Base-by-base conservation (phyloP, 2,329 filamentous ascomycete genomes). In the Botryotinia convoluta region DNA sequence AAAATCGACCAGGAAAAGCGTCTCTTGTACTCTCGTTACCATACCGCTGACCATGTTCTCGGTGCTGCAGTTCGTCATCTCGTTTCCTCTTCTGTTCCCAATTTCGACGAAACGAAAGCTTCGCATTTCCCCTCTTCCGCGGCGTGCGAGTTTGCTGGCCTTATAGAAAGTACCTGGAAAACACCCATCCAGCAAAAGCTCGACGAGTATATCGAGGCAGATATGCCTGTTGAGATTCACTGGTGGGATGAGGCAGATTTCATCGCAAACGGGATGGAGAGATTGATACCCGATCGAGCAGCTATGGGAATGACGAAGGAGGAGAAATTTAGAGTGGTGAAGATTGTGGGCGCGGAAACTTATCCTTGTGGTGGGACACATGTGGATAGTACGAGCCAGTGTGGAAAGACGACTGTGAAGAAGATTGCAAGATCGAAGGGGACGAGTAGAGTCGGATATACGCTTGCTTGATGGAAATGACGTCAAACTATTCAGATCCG, bases 361-460 rank as follows among this genome's bases (percentile, higher is more conserved):
- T 93, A 94, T 83, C 91, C 92, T 1, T 94, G 92, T 80, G 92
- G 92, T 12, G 92, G 92, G 0, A 94, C 92, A 39, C 92, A 94
- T 83, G 91, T 93, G 5, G 83, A 86, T 44, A 86, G 83, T 29
- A 91, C 90, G 32, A 84, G 86, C 73, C 77, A 86, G 74, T 89
- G 87, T 77, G 89, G 90, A 0, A 86, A 86, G 79, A 88, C 89
- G 8, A 87, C 83, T 4, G 89, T 93, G 6, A 90, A 86, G 83
- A 92, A 91, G 83, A 91, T 94, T 72, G 86, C 86, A 75, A 85
- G 90, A 81, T 85, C 84, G 71, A 92, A 91, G 81, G 91, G 91
- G 4, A 85, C 83, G 16, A 91, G 87, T 71, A 86, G 88, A 77
- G 87, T 93, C 3, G 75, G 73, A 20, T 80, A 80, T 70, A 72